Conservation (phyloP, 2,329 filamentous ascomycete genomes). For the Venturia carpophila region DNA sequence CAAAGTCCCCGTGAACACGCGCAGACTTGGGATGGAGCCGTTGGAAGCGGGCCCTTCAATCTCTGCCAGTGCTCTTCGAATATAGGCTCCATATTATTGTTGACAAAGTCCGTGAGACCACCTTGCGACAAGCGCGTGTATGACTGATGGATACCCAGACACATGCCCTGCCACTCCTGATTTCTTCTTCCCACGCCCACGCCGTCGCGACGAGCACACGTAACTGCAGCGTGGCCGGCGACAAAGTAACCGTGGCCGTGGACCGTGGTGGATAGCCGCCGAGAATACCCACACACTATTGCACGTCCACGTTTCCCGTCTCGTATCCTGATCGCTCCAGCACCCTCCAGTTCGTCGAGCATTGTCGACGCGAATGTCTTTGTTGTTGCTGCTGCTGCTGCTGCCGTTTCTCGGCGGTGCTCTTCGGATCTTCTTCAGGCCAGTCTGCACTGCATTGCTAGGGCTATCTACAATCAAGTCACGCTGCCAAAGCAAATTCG, state of each 20-base stretch:
- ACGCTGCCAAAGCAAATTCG: conserved; percentile 11
- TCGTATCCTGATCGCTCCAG: neutral
- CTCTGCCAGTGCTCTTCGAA: neutral
- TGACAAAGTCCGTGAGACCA: neutral
- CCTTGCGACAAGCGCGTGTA: neutral
- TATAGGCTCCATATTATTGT: conserved; percentile 1
- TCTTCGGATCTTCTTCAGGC: neutral
- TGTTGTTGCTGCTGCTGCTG: too few species aligned
- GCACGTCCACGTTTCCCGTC: neutral
- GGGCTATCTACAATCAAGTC: conserved; percentile 3
- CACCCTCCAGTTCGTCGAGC: neutral
- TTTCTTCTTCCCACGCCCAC: neutral
- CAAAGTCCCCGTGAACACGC: neutral
- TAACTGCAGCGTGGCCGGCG: neutral
- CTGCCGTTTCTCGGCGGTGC: neutral
- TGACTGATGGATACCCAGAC: neutral
- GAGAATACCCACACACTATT: neutral
- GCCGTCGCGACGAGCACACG: neutral
- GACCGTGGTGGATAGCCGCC: neutral
- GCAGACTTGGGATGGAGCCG: neutral
- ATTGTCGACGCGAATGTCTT: neutral
- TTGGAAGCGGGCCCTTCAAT: neutral
- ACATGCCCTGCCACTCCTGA: neutral
- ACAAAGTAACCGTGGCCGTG: neutral
- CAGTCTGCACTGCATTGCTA: conserved; percentile 8